These are phyloP conservation scores for Dipteronia sinensis DNA, from an alignment of 345 rosid genomes.

Conservation along the genomic window DNA sequence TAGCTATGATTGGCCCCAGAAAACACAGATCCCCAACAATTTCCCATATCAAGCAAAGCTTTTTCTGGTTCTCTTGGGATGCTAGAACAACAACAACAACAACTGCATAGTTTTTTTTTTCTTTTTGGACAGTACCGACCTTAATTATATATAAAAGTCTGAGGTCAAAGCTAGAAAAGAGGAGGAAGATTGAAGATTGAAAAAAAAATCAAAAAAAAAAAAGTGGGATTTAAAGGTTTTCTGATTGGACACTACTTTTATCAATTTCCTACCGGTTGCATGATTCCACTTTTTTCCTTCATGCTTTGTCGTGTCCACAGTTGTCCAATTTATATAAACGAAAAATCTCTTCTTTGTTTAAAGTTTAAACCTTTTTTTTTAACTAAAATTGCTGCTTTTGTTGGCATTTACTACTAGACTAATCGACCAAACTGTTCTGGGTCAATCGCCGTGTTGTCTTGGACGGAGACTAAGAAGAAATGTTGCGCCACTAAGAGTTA, in stretches of 20 bases:
- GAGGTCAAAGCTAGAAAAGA: not conserved
- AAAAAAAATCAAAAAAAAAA: too few relatives aligned
- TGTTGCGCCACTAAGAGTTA: not conserved
- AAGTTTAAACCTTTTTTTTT: too few relatives aligned
- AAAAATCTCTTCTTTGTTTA: too few relatives aligned
- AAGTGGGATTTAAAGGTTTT: slow-evolving; percentile 1
- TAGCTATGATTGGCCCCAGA: not conserved
- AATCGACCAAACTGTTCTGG: not conserved
- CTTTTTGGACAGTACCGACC: not conserved
- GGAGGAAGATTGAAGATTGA: not conserved
- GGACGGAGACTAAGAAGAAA: too few relatives aligned
- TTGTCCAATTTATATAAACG: not conserved
- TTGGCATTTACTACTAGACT: not conserved
- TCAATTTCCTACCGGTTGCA: slow-evolving; percentile 15
- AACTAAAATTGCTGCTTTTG: not conserved
- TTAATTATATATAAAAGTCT: not conserved
- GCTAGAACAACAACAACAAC: not conserved
- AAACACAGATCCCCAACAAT: slow-evolving; percentile 34
- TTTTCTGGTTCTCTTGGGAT: not conserved
- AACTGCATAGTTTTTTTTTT: not conserved
- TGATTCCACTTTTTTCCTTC: slow-evolving; percentile 16
- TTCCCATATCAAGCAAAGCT: slow-evolving; percentile 39
- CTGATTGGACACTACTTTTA: not conserved
- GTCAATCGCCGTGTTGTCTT: not conserved
- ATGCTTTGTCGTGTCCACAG: not conserved